These are phyloP conservation scores for Xylaria sp. DNA, from an alignment of 2,329 filamentous ascomycete species.

Conservation along the genomic window DNA sequence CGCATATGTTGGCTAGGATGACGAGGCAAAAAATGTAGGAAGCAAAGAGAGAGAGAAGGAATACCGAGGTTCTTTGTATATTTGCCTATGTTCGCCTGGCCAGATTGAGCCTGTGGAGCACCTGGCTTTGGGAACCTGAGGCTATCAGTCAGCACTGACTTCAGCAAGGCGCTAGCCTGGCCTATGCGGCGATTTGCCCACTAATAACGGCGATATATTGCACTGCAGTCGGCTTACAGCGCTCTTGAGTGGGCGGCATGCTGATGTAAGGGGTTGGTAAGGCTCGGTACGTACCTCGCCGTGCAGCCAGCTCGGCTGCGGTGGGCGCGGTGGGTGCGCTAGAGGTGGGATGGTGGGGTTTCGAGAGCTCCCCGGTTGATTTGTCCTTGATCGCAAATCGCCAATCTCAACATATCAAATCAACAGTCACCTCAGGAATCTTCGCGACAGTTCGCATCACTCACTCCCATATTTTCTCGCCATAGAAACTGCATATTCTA, in stretches of 20 bases:
- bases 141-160: conserved; percentile 40
- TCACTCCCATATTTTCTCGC: not conserved
- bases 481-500: conserved; percentile 11
- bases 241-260: conserved; percentile 26
- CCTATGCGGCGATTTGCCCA: conserved; percentile 27
- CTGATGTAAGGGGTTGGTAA: conserved; percentile 49
- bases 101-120: not conserved
- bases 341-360: conserved; percentile 39
- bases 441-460: conserved; percentile 20
- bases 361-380: conserved; percentile 32
- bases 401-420: conserved; percentile 23
- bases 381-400: conserved; percentile 42
- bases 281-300: conserved; percentile 31
- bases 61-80: conserved; percentile 5
- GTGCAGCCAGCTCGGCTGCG: conserved; percentile 15
- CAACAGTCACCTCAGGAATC: conserved; percentile 17
- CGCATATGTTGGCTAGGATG: not conserved
- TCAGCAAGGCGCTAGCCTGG: conserved; percentile 27
- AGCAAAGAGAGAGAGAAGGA: not conserved
- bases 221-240: not conserved
- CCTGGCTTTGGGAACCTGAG: not conserved
- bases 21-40: not conserved
- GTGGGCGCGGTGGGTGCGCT: conserved; percentile 9
- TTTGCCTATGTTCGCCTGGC: conserved; percentile 3
- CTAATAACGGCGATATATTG: conserved; percentile 39